Evolutionary conservation across 768 basidiomycete genomes (phyloP).

Genomic region (Termitomyces sp.): DNA sequence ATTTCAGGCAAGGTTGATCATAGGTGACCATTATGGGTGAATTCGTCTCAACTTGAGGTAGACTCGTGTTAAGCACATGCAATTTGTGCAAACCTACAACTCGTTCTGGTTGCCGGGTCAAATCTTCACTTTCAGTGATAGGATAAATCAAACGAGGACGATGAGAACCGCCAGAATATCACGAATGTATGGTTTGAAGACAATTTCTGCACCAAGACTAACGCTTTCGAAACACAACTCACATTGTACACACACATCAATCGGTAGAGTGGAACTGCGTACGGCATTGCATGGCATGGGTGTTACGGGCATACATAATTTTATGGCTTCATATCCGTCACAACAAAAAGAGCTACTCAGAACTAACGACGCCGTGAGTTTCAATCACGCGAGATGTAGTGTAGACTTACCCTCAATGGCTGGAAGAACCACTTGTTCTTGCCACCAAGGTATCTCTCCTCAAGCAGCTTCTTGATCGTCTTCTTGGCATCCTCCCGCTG

Average conservation of each 20-base stretch:
- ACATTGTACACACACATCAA: background rate
- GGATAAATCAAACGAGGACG: background rate
- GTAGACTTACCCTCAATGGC: slow-evolving; percentile 60
- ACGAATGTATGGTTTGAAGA: background rate
- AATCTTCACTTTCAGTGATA: background rate
- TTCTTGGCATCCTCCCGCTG: slow-evolving; percentile 95
- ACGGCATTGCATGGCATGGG: slow-evolving; percentile 24
- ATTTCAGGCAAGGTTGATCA: background rate
- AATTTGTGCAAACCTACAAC: background rate
- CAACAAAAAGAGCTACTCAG: slow-evolving; percentile 24
- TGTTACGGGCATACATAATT: slow-evolving; percentile 30
- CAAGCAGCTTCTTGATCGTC: slow-evolving; percentile 91
- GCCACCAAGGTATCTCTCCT: slow-evolving; percentile 89
- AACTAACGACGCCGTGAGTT: slow-evolving; percentile 21
- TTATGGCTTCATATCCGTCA: slow-evolving; percentile 25
- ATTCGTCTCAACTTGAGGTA: background rate
- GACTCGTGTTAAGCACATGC: no score
- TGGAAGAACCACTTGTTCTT: slow-evolving; percentile 99
- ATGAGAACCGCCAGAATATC: background rate
- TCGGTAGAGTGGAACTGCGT: slow-evolving; percentile 3
- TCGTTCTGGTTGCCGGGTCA: background rate
- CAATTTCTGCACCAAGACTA: background rate
- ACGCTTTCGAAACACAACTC: background rate
- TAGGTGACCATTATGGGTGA: no score
- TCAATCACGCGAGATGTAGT: background rate